These are phyloP conservation scores for Tympanopsis confertula DNA, from an alignment of 2,329 filamentous ascomycete species.

Conservation along the genomic window DNA sequence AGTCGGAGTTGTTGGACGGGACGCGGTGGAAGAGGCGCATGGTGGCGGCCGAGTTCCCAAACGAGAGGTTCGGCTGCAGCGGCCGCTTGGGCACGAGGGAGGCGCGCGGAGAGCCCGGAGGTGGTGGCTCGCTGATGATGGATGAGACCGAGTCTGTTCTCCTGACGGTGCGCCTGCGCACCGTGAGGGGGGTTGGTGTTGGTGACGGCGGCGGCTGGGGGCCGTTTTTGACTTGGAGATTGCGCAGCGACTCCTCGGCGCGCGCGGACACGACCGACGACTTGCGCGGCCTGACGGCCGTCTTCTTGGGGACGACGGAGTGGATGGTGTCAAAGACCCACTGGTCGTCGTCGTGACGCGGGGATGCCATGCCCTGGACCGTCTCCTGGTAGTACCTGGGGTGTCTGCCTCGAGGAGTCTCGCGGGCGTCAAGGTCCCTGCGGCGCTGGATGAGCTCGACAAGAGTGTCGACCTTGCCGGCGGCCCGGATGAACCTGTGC, in stretches of 20 bases:
- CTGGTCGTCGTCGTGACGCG: slow-evolving; percentile 58
- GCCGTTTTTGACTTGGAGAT: slow-evolving; percentile 48
- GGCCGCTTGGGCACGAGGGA: slow-evolving; percentile 55
- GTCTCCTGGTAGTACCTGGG: slow-evolving; percentile 90
- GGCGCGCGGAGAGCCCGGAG: slow-evolving; percentile 26
- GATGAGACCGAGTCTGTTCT: slow-evolving; percentile 32
- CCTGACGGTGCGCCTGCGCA: slow-evolving; percentile 45
- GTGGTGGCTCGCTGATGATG: slow-evolving; percentile 13
- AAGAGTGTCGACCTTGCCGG: slow-evolving; percentile 77
- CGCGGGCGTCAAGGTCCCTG: slow-evolving; percentile 60
- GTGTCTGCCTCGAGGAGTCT: slow-evolving; percentile 43
- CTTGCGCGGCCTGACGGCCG: slow-evolving; percentile 38
- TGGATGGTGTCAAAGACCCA: slow-evolving; percentile 96
- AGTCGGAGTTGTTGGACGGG: slow-evolving; percentile 52
- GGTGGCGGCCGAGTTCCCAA: slow-evolving; percentile 85
- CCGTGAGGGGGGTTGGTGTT: slow-evolving; percentile 33
- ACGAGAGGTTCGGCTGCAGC: slow-evolving; percentile 79
- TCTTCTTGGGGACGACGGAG: slow-evolving; percentile 49
- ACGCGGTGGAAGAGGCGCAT: slow-evolving; percentile 85
- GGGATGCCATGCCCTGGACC: slow-evolving; percentile 57
- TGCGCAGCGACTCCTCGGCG: slow-evolving; percentile 48
- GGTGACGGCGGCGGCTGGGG: slow-evolving; percentile 46
- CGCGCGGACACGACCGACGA: slow-evolving; percentile 39
- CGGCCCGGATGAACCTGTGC: slow-evolving; percentile 77
- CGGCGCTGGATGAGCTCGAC: slow-evolving; percentile 78